These are phyloP conservation scores for Thermothelomyces thermophilus DNA, from an alignment of 2,329 filamentous ascomycete genomes.

Conservation along the genomic window DNA sequence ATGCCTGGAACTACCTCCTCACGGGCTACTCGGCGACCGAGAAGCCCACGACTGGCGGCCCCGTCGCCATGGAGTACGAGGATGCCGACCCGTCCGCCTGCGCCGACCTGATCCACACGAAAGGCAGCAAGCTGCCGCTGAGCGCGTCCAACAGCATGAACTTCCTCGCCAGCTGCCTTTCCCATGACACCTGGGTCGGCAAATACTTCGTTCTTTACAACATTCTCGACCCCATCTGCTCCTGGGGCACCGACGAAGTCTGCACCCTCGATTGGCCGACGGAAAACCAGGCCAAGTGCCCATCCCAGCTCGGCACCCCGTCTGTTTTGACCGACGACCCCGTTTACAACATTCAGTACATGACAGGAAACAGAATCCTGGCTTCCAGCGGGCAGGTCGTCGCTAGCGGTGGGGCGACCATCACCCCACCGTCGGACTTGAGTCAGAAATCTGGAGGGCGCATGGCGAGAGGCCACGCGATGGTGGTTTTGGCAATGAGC, in stretches of 20 bases:
- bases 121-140: constrained; percentile 46
- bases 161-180: constrained; percentile 43
- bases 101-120: constrained; percentile 42
- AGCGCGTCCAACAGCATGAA: constrained; percentile 52
- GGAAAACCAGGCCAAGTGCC: constrained; percentile 48
- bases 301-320: constrained; percentile 36
- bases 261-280: constrained; percentile 42
- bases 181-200: constrained; percentile 43
- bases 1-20: constrained; percentile 54
- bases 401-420: constrained; percentile 5
- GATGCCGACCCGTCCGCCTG: constrained; percentile 43
- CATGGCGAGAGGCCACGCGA: not conserved
- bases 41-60: constrained; percentile 43
- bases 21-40: constrained; percentile 43
- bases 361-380: constrained; percentile 38
- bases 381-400: constrained; percentile 24
- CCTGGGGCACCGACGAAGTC: constrained; percentile 44
- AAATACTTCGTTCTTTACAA: constrained; percentile 49
- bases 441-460: constrained; percentile 6
- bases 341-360: constrained; percentile 48
- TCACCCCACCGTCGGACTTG: not conserved
- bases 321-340: constrained; percentile 30
- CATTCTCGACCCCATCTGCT: constrained; percentile 45
- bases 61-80: constrained; percentile 45
- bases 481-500: constrained; percentile 5